A percentile compares a stretch with the other conserved stretches of the same genome.
phyloP scores from a whole-genome alignment of 345 rosid species.

The Camelina sativa region DNA sequence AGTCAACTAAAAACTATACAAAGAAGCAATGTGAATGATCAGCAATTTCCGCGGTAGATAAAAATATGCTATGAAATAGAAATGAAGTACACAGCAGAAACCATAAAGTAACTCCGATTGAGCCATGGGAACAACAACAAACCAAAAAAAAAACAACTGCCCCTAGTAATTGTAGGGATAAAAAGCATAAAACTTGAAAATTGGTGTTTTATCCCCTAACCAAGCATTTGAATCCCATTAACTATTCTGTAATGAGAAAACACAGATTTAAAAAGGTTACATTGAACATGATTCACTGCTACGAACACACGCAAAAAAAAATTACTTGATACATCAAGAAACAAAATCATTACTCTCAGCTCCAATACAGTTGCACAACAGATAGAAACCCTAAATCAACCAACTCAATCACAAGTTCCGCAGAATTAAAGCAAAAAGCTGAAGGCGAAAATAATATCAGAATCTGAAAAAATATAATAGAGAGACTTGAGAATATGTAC shows the following conservation, averaged over 20 bases:
- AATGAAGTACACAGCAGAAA: constrained; percentile 4
- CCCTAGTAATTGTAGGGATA: background rate
- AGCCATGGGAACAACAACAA: background rate
- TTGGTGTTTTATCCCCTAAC: background rate
- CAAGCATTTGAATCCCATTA: constrained; percentile 1
- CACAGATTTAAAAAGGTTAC: background rate
- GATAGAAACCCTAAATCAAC: constrained; percentile 36
- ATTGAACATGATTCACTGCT: background rate
- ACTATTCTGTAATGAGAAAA: background rate
- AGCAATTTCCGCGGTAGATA: background rate
- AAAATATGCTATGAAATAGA: too few species aligned
- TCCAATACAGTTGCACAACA: background rate
- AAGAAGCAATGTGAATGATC: background rate
- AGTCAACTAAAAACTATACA: background rate
- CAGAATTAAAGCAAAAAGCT: background rate
- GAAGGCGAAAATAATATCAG: background rate
- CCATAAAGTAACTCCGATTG: background rate
- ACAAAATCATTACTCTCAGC: background rate
- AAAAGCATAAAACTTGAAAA: background rate
- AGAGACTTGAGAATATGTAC: background rate
- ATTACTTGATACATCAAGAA: constrained; percentile 4
- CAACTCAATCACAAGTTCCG: background rate
- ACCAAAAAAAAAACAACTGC: background rate
- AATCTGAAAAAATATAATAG: background rate
- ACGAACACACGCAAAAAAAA: background rate